Conservation (phyloP, 176 grass and related monocot species). For the Poa annua region DNA sequence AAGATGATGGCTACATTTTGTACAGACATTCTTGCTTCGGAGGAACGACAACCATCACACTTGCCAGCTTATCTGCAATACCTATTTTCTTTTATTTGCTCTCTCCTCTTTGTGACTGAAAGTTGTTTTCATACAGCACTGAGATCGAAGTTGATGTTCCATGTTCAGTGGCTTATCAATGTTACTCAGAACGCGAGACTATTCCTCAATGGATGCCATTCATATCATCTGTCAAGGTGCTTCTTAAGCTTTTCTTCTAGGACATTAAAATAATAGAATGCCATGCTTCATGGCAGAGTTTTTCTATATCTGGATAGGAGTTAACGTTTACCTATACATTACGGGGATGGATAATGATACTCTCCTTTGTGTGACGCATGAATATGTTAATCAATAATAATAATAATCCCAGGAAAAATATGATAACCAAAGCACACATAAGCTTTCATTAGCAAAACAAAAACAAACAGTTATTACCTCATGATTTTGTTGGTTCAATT, state of each 20-base stretch:
- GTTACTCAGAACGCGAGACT: slow-evolving; percentile 84
- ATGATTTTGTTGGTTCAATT: neutral
- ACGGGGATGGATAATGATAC: neutral
- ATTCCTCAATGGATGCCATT: slow-evolving; percentile 99
- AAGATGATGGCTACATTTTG: neutral
- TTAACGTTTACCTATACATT: slow-evolving; percentile 1
- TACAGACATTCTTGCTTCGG: neutral
- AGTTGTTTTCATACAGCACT: slow-evolving; percentile 54
- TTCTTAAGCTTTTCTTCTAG: slow-evolving; percentile 11
- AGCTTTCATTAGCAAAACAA: neutral
- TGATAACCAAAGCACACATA: neutral
- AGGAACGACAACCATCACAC: neutral
- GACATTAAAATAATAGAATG: neutral
- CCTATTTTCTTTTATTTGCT: slow-evolving; percentile 18
- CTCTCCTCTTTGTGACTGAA: slow-evolving; percentile 15
- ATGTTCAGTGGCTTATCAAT: slow-evolving; percentile 86
- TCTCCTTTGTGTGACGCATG: neutral
- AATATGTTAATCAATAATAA: neutral
- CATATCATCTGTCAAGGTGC: slow-evolving; percentile 90
- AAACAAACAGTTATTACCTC: neutral
- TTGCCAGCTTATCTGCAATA: neutral
- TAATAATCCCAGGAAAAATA: neutral
- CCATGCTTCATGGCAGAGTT: neutral
- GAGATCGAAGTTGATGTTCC: slow-evolving; percentile 90
- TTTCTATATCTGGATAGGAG: neutral